Base-by-base conservation (phyloP, 768 basidiomycete species). In the Mrakia gelida region DNA sequence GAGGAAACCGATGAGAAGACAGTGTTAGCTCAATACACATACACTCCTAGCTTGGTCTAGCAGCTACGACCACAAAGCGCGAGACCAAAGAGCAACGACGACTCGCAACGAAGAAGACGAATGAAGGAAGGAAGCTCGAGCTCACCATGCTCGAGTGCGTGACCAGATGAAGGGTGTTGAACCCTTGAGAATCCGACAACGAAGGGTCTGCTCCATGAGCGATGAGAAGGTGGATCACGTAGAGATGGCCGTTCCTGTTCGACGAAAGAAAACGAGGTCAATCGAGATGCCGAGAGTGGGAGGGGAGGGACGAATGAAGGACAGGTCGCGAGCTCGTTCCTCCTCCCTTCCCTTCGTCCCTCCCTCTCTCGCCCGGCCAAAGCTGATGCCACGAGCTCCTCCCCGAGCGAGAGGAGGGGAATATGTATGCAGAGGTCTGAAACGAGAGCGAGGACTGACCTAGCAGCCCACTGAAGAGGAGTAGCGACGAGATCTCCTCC, bases 381-480 rank as follows among this genome's bases (percentile, higher is more conserved):
- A 38, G 3, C 38, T 38, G 38, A 3, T 38, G 38, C 38, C 4
- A 38, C 38, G 38, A 38, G 38, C 38, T 38, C 38, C 38, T 38
- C 38, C 38, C 38, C 8, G 38, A 38, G 38, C 38, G 38, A 38
- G 45, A 45, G 45, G 15, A 28, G 10, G 21, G 8, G 32, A 34
- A 4, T 0, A 32, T 43, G 6, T 59, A 62, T 21, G 32, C 2
- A 16, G 10, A 11, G 11, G 18, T 28, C 18, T 41, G 32, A 28
- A 11, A 15, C 28, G 7, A 18, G 38, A 26, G 49, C 21, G 16
- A 2, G 28, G 1, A 80, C 84, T 63, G 63, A 86, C 85, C 86
- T 90, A 4, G 96, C 94, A 0, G 97, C 97, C 97, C 97, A 99
- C 84, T 98, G 95, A 86, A 98, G 88, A 0, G 97, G 95, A 0